These are phyloP conservation scores for Dichomitus squalens DNA, from an alignment of 1,284 basidiomycete species.

Conservation along the genomic window DNA sequence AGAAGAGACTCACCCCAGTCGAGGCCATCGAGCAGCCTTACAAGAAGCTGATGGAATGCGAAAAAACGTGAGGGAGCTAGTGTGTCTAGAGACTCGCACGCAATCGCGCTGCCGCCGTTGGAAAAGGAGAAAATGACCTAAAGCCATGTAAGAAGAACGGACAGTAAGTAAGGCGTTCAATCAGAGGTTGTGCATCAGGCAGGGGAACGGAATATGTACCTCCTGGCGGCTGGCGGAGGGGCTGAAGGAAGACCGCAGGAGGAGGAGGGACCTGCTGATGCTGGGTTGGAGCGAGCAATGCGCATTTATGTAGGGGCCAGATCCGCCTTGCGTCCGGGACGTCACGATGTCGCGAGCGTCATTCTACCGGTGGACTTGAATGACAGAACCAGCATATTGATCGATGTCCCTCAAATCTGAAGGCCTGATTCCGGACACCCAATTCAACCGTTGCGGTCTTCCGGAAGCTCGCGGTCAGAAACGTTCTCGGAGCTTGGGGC, in stretches of 20 bases:
- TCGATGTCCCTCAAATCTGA: conserved; percentile 15
- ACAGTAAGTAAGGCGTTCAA: neutral
- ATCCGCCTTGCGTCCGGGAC: neutral
- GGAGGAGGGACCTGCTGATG: neutral
- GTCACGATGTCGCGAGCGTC: neutral
- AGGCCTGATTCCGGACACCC: neutral
- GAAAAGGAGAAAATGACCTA: neutral
- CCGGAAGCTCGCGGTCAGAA: conserved; percentile 15
- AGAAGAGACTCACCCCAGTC: conserved; percentile 28
- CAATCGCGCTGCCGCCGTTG: conserved; percentile 2
- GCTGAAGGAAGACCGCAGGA: neutral
- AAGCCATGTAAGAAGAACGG: neutral
- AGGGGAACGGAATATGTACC: neutral
- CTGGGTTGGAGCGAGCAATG: neutral
- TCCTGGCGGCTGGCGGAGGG: conserved; percentile 7
- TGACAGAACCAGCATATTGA: conserved; percentile 12
- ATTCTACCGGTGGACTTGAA: neutral
- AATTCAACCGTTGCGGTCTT: conserved; percentile 10
- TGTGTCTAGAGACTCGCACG: conserved; percentile 25
- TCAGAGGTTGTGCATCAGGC: neutral
- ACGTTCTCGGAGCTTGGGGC: conserved; percentile 6
- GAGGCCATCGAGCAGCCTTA: conserved; percentile 44
- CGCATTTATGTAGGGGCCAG: neutral
- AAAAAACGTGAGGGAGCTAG: conserved; percentile 35
- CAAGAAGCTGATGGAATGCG: conserved; percentile 45